Evolutionary conservation across 2,329 filamentous ascomycete species (phyloP).

Genomic region (Zalaria obscura): DNA sequence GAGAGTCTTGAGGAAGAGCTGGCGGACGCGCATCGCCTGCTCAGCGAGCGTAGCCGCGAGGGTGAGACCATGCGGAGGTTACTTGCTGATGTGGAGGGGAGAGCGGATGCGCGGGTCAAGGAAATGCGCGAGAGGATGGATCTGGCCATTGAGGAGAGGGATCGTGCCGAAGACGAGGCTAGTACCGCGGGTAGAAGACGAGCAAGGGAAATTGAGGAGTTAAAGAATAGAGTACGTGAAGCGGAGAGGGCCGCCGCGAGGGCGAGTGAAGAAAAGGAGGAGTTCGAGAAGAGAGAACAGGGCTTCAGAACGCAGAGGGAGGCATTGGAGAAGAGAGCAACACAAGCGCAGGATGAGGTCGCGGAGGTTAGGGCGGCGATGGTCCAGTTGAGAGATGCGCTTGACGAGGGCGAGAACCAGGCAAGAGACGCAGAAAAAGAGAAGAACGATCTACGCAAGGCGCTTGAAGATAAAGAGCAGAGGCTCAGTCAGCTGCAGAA

Average conservation of each 20-base stretch:
- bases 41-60: slow-evolving; percentile 79
- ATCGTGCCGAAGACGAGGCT: slow-evolving; percentile 82
- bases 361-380: slow-evolving; percentile 65
- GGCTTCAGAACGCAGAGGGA: slow-evolving; percentile 62
- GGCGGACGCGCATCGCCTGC: slow-evolving; percentile 69
- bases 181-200: slow-evolving; percentile 62
- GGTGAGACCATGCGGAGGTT: slow-evolving; percentile 88
- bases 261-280: slow-evolving; percentile 61
- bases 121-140: slow-evolving; percentile 87
- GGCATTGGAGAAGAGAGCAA: slow-evolving; percentile 58
- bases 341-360: slow-evolving; percentile 57
- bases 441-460: slow-evolving; percentile 56
- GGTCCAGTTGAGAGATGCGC: slow-evolving; percentile 58
- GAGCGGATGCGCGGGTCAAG: slow-evolving; percentile 66
- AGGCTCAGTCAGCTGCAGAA: slow-evolving; percentile 70
- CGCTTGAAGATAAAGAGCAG: slow-evolving; percentile 63
- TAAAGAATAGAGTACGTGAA: slow-evolving; percentile 65
- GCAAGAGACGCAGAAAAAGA: slow-evolving; percentile 74
- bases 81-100: slow-evolving; percentile 71
- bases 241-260: slow-evolving; percentile 63
- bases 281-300: slow-evolving; percentile 57
- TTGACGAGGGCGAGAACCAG: slow-evolving; percentile 81
- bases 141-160: slow-evolving; percentile 80
- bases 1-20: slow-evolving; percentile 89
- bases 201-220: slow-evolving; percentile 73